Base-by-base conservation (phyloP, 495 filamentous ascomycete genomes). In the Penicillium argentinense region DNA sequence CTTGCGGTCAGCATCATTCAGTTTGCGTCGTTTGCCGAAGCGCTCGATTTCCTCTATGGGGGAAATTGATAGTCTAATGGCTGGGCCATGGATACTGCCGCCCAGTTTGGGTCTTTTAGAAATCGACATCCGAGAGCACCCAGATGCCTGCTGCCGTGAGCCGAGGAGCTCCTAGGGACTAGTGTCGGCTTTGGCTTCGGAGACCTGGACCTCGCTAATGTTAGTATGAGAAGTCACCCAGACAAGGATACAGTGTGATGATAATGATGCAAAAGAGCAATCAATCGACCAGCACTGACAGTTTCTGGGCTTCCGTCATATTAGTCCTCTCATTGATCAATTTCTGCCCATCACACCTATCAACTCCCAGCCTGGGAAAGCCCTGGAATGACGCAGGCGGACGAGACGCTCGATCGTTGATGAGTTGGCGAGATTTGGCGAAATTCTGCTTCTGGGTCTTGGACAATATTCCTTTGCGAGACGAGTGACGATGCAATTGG, bases 1-100 rank as follows among this genome's bases (percentile, higher is more conserved):
- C 23, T 48, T 49, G 14, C 55, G 54, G 27, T 74, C 67, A 0
- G 33, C 26, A 4, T 64, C 60, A n/a, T 66, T 70, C 22, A 74
- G 33, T 55, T 49, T 67, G 13, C 71, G 51, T 39, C 71, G 53
- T 49, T 66, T 72, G 3, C 69, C 71, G 55, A 74, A 68, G 16
- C 47, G 53, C 39, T 58, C 62, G 2, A 58, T 28, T 33, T 68
- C 63, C n/a, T 62, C 59, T 5, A 34, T 39, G 1, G 58, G 41
- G 3, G 33, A 72, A 72, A 12, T 54, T 13, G 5, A 75, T 52
- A 3, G 62, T 48, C 8, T n/a, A 73, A 39, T 6, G 71, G 68
- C 37, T 64, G 67, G 11, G 68, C 45, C 2, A 51, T 56, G 8
- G 60, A 58, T 9, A 72, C 45, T 4, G 54, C 59, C 14, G 60